These are phyloP conservation scores for Hamiltosporidium tvaerminnensis DNA, from an alignment of 371 early-diverging fungal species.

Conservation along the genomic window DNA sequence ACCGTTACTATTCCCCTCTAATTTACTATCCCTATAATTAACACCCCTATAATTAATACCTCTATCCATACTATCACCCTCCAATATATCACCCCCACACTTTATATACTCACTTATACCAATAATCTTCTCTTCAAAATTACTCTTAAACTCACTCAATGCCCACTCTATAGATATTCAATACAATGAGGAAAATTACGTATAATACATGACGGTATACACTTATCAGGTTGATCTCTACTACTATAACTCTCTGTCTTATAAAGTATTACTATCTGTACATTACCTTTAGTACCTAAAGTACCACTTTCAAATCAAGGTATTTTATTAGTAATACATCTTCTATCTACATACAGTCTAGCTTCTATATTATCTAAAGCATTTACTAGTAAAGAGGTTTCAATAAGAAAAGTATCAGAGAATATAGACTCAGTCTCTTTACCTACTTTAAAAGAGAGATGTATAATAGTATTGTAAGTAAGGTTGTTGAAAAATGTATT, in stretches of 20 bases:
- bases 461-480: too few relatives aligned
- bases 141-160: slow-evolving; percentile 45
- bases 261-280: slow-evolving; percentile 61
- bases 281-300: slow-evolving; percentile 97
- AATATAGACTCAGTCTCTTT: slow-evolving; percentile 56
- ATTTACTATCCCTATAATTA: too few relatives aligned
- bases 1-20: too few relatives aligned
- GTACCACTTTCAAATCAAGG: slow-evolving; percentile 94
- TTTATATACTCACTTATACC: slow-evolving; percentile 16
- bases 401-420: slow-evolving; percentile 74
- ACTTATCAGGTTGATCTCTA: slow-evolving; percentile 48
- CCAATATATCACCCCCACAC: too few relatives aligned
- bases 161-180: slow-evolving; percentile 55
- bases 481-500: too few relatives aligned
- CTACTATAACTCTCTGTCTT: too few relatives aligned
- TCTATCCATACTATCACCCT: too few relatives aligned
- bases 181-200: slow-evolving; percentile 53
- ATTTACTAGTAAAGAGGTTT: slow-evolving; percentile 77
- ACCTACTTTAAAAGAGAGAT: too few relatives aligned
- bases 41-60: too few relatives aligned
- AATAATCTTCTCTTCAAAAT: slow-evolving; percentile 36
- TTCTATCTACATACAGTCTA: slow-evolving; percentile 84
- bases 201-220: slow-evolving; percentile 53
- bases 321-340: slow-evolving; percentile 82
- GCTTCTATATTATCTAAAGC: slow-evolving; percentile 98